Base-by-base conservation (phyloP, 1,139 yeast genomes). In the Lodderomyces oxycetoniae region DNA sequence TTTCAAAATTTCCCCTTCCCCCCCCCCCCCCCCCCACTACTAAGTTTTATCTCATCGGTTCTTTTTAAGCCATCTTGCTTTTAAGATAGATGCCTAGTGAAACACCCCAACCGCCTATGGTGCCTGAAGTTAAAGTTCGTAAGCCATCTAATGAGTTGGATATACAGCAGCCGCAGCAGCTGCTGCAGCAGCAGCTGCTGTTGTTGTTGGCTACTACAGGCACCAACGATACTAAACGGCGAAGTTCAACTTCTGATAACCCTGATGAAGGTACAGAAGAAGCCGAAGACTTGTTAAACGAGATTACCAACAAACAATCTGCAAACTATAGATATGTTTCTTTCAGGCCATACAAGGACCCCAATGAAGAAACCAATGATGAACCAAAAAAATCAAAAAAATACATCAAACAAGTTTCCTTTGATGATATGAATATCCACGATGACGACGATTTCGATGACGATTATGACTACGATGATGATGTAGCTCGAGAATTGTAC, bases 261-360 rank as follows among this genome's bases (percentile, higher is more conserved):
- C 13, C 7, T 6, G 20, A 13, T n/a, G 17, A 20, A 20, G 14
- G 16, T 10, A 29, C 12, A 13, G 16, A 17, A 13, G 14, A 25
- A 10, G 34, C 30, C 9, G 27, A 31, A 4, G 14, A 56, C 23
- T 41, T 57, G 28, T 42, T 57, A 14, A 46, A 47, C 17, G 40
- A 42, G 35, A 39, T 58, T 24, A 40, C 33, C 30, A 23, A 35
- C 20, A 45, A 44, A 17, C 55, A 39, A 34, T 36, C 51, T 3
- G 57, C 55, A 26, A 42, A 44, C n/a, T 58, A 58, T 41, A 42
- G 60, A 26, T 35, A 34, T 22, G 34, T 54, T 14, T 40, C 38
- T 17, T 48, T 53, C 28, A 33, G 15, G 3, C 39, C 35, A 2
- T 12, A 20, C 7, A n/a, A 13, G 23, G 15, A 22, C n/a, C 11